Conservation (phyloP, 495 filamentous ascomycete genomes). For the Penicillium ucsense region DNA sequence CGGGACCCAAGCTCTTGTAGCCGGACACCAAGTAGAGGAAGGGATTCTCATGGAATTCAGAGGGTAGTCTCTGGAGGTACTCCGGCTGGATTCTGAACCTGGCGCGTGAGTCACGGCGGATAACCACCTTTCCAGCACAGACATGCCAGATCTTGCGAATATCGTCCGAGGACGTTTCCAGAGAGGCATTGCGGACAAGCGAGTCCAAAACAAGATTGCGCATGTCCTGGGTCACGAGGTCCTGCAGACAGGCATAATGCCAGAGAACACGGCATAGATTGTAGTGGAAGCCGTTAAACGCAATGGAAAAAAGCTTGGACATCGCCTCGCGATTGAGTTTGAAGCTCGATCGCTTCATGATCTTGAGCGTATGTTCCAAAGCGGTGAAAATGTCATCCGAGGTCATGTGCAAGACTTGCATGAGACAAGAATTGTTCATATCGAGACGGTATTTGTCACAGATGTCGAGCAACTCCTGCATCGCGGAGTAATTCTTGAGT, state of each 20-base stretch:
- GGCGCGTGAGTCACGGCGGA: conserved; percentile 21
- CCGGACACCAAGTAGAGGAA: conserved; percentile 16
- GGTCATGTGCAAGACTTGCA: conserved; percentile 14
- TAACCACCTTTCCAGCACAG: conserved; percentile 30
- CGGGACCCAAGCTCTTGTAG: conserved; percentile 8
- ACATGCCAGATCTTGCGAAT: conserved; percentile 14
- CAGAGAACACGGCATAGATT: conserved; percentile 41
- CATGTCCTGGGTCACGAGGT: conserved; percentile 25
- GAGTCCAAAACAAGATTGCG: conserved; percentile 18
- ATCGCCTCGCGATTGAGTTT: conserved; percentile 6
- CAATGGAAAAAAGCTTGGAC: conserved; percentile 31
- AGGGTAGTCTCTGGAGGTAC: conserved; percentile 14
- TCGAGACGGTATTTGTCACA: conserved; percentile 15
- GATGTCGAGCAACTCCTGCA: conserved; percentile 19
- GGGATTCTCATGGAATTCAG: conserved; percentile 22
- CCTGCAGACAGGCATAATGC: conserved; percentile 38
- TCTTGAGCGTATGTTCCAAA: conserved; percentile 12
- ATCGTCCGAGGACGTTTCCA: neutral
- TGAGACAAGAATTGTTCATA: conserved; percentile 12
- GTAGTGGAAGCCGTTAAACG: conserved; percentile 25
- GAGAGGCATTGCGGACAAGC: conserved; percentile 15
- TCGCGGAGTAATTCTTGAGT: conserved; percentile 13
- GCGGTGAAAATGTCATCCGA: conserved; percentile 13
- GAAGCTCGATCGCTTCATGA: conserved; percentile 6
- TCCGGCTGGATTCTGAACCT: conserved; percentile 1